Percentiles rank a stretch among this genome's conserved stretches.
phyloP scores from a whole-genome alignment of 345 rosid genomes.

The Raphanus raphanistrum region DNA sequence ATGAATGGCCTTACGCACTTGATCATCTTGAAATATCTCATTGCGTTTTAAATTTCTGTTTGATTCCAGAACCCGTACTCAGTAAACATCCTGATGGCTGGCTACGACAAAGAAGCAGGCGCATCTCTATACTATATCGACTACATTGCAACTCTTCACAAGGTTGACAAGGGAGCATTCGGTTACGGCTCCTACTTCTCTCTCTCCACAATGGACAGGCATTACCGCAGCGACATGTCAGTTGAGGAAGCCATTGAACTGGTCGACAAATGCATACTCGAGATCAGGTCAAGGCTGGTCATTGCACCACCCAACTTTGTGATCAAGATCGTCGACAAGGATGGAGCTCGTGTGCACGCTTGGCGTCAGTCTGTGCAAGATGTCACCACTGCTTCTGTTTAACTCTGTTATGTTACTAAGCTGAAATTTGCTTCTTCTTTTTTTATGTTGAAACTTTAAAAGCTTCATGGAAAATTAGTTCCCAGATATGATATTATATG shows the following conservation, averaged over 20 bases:
- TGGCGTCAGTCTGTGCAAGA: constrained; percentile 87
- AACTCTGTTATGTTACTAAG: constrained; percentile 13
- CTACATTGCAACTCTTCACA: constrained; percentile 94
- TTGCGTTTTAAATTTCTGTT: constrained; percentile 11
- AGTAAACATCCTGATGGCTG: constrained; percentile 93
- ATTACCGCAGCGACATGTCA: constrained; percentile 84
- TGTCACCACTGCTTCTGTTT: constrained; percentile 38
- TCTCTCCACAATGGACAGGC: constrained; percentile 94
- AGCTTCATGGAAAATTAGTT: constrained; percentile 20
- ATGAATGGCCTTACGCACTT: background rate
- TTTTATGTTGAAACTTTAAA: constrained; percentile 9
- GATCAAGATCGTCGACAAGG: constrained; percentile 92
- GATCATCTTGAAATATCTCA: background rate
- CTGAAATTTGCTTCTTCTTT: constrained; percentile 5
- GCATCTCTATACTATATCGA: constrained; percentile 93
- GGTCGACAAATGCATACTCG: constrained; percentile 86
- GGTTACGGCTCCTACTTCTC: constrained; percentile 93
- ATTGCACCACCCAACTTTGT: constrained; percentile 95
- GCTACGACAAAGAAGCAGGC: constrained; percentile 89
- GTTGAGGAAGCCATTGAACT: constrained; percentile 79
- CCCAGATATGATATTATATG: constrained; percentile 15
- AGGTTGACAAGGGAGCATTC: constrained; percentile 93
- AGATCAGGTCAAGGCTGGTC: constrained; percentile 87
- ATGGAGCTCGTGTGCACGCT: constrained; percentile 80
- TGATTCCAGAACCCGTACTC: constrained; percentile 69